Evolutionary conservation across 768 basidiomycete genomes (phyloP).

Genomic region (Pholiota molesta): DNA sequence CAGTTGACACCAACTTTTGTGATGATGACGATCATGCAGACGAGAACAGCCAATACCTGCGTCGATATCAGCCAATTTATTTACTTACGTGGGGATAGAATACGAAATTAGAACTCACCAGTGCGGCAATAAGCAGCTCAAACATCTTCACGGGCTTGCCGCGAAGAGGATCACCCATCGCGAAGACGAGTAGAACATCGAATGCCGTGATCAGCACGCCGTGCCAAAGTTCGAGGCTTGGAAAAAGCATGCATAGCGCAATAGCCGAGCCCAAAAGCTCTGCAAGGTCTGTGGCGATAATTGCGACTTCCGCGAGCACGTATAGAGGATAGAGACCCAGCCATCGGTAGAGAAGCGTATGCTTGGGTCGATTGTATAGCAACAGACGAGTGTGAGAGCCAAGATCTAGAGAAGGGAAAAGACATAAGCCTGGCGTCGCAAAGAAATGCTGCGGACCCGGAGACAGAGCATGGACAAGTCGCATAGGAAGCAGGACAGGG

Average conservation of each 20-base stretch:
- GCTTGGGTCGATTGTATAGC: constrained; percentile 64
- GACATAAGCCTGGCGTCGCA: background rate
- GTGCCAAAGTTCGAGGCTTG: constrained; percentile 67
- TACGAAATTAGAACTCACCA: constrained; percentile 45
- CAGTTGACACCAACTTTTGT: constrained; percentile 71
- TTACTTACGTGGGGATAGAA: background rate
- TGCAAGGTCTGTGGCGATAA: constrained; percentile 79
- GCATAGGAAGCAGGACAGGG: constrained; percentile 3
- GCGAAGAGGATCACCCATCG: constrained; percentile 69
- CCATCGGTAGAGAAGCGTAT: constrained; percentile 60
- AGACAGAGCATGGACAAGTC: background rate
- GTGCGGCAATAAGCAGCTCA: constrained; percentile 60
- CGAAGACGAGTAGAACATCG: constrained; percentile 74
- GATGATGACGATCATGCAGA: constrained; percentile 80
- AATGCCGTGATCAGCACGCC: constrained; percentile 68
- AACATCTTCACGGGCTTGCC: constrained; percentile 70
- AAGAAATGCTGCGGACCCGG: constrained; percentile 14
- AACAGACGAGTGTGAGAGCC: constrained; percentile 64
- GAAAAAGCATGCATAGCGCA: constrained; percentile 76
- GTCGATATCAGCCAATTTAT: background rate
- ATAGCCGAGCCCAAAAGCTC: constrained; percentile 85
- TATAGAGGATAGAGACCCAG: constrained; percentile 69
- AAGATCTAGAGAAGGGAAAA: constrained; percentile 36
- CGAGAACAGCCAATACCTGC: constrained; percentile 70
- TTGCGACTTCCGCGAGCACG: constrained; percentile 64